Base-by-base conservation (phyloP, 441 rosid species). In the Mallotus repandus region DNA sequence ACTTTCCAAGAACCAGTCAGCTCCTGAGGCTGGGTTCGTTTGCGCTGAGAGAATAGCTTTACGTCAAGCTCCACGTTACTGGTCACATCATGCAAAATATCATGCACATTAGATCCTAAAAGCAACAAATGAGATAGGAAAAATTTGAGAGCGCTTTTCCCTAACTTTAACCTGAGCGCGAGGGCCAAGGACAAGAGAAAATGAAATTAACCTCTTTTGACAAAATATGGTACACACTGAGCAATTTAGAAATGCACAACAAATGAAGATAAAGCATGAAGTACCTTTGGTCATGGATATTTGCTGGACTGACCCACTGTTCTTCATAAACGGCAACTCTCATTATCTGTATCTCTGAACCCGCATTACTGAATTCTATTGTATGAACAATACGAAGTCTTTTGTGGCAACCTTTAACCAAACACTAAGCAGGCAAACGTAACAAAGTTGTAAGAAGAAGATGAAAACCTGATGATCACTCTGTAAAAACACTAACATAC, bases 351-450 rank as follows among this genome's bases (percentile, higher is more conserved):
- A 94, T 80, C 58, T 89, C 89, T 49, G 94, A 87, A 78, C 97
- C 96, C 53, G 94, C 97, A 67, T 89, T 76, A 77, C 79, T 81
- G 75, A 95, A 92, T 68, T 95, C 94, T 63, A 92, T 89, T 4
- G 97, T 92, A 73, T 95, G 99, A 71, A 92, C 89, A 76, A 91
- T 86, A 5, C 98, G 91, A 38, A 94, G 90, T 84, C 98, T 88
- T 83, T 89, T 94, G 85, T 95, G 98, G 81, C 97, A 95, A 75
- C 99, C 97, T 86, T 92, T 95, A 66, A 95, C 99, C 89, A 95
- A 73, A 79, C 97, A 92, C 98, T 95, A 54, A 71, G 50, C 70
- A 65, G 12, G 48, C 68, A 49, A 63, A 9, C 66, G 45, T 46
- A 71, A 74, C 38, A 70, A 74, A 52, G 50, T 58, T 15, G 62